phyloP scores from a whole-genome alignment of 768 basidiomycete genomes.

The Nidularia pulvinata region DNA sequence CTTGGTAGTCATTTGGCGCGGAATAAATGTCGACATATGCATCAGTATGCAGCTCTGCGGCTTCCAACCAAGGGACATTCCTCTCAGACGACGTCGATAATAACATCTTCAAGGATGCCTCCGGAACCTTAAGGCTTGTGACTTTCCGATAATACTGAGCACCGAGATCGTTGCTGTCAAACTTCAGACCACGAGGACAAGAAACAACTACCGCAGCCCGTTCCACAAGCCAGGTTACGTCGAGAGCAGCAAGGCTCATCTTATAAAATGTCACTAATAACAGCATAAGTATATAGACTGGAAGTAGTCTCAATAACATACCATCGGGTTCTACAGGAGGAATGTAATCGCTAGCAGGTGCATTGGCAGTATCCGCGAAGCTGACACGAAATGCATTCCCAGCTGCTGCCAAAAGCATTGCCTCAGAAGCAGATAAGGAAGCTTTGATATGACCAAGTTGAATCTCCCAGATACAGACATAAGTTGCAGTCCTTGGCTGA shows the following conservation, averaged over 20 bases:
- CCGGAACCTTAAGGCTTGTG: conserved; percentile 58
- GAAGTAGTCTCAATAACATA: conserved; percentile 25
- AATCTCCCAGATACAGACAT: conserved; percentile 94
- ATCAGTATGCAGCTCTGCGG: conserved; percentile 51
- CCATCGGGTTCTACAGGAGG: conserved; percentile 77
- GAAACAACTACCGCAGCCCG: conserved; percentile 52
- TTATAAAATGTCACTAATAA: conserved; percentile 83
- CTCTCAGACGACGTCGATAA: conserved; percentile 33
- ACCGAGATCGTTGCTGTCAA: conserved; percentile 78
- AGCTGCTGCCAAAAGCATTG: conserved; percentile 48
- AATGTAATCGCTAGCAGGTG: conserved; percentile 71
- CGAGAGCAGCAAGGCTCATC: conserved; percentile 50
- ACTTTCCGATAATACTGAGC: conserved; percentile 67
- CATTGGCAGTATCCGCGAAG: conserved; percentile 76
- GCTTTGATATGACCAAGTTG: conserved; percentile 64
- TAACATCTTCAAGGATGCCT: conserved; percentile 48
- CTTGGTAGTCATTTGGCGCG: conserved; percentile 56
- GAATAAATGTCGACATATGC: conserved; percentile 69
- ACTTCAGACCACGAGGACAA: conserved; percentile 56
- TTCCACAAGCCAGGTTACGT: conserved; percentile 55
- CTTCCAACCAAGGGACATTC: conserved; percentile 64
- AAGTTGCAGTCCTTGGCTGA: conserved; percentile 79
- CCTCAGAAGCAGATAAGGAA: conserved; percentile 53
- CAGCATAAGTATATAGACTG: conserved; percentile 3
- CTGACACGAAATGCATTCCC: conserved; percentile 63